Percentiles rank a stretch among this genome's conserved stretches.
Evolutionary conservation across 2,329 filamentous ascomycete species (phyloP).

Genomic region (Aphanoascus verrucosus): DNA sequence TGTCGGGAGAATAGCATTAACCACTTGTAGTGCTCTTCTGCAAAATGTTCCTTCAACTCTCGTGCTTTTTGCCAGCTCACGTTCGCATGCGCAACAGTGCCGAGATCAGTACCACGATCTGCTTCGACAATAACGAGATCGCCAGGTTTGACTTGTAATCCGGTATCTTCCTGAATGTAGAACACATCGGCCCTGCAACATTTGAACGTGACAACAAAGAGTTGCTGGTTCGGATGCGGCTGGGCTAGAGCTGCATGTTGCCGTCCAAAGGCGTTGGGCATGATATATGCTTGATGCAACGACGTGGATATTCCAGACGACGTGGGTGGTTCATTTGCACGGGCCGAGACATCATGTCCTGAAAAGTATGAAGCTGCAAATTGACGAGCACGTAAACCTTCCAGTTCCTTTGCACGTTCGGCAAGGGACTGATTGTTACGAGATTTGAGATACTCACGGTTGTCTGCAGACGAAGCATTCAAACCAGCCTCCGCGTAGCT

Average conservation of each 20-base stretch:
- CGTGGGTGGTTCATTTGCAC: constrained; percentile 23
- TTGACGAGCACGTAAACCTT: constrained; percentile 32
- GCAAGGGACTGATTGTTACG: constrained; percentile 25
- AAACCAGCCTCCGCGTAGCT: constrained; percentile 29
- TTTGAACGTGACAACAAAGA: constrained; percentile 93
- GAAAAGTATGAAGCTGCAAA: constrained; percentile 37
- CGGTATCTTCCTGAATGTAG: constrained; percentile 92
- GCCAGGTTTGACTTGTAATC: constrained; percentile 76
- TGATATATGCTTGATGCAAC: constrained; percentile 32
- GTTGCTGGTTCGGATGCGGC: constrained; percentile 35
- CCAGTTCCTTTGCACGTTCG: constrained; percentile 26
- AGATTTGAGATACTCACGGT: constrained; percentile 35
- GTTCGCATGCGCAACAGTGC: constrained; percentile 80
- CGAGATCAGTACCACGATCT: constrained; percentile 88
- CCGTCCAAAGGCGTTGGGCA: constrained; percentile 30
- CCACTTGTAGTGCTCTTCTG: constrained; percentile 95
- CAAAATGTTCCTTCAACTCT: constrained; percentile 79
- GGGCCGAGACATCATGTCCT: constrained; percentile 29
- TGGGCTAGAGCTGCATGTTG: constrained; percentile 29
- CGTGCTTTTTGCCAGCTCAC: constrained; percentile 81
- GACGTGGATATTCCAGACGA: constrained; percentile 28
- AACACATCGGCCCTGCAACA: constrained; percentile 92
- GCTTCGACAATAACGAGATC: constrained; percentile 96
- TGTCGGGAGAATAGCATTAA: constrained; percentile 96
- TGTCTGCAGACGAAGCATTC: constrained; percentile 30